phyloP scores from a whole-genome alignment of 1,284 basidiomycete genomes.

The Irpex sp. region DNA sequence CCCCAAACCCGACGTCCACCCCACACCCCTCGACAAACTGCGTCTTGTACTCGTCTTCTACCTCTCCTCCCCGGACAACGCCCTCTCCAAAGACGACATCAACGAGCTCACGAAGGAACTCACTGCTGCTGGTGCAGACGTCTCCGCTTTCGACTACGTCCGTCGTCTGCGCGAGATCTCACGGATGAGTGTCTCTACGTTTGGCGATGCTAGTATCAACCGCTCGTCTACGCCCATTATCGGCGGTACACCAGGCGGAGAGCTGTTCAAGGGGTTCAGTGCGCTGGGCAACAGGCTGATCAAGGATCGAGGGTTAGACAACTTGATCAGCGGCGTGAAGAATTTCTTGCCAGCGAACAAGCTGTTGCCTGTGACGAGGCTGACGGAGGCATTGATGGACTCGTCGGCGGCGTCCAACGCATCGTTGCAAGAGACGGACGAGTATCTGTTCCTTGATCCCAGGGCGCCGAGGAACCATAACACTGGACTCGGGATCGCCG shows the following conservation, averaged over 20 bases:
- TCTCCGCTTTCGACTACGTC: conserved; percentile 91
- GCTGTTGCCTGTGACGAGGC: conserved; percentile 87
- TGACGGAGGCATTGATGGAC: conserved; percentile 97
- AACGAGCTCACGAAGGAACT: conserved; percentile 86
- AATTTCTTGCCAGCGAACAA: conserved; percentile 98
- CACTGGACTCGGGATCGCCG: conserved; percentile 46
- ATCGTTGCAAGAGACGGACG: conserved; percentile 94
- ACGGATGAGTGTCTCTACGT: conserved; percentile 63
- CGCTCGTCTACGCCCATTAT: conserved; percentile 76
- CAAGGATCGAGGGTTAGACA: conserved; percentile 93
- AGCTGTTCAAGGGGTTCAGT: conserved; percentile 90
- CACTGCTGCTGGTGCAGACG: conserved; percentile 74
- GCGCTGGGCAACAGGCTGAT: conserved; percentile 88
- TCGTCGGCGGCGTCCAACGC: conserved; percentile 89
- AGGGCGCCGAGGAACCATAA: conserved; percentile 63
- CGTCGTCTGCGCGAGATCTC: conserved; percentile 90
- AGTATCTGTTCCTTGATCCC: conserved; percentile 94
- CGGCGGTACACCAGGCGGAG: conserved; percentile 67
- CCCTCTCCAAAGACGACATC: conserved; percentile 83
- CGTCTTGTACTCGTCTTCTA: conserved; percentile 94
- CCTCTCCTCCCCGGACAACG: conserved; percentile 79
- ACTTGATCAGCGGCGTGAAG: conserved; percentile 96
- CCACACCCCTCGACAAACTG: conserved; percentile 85
- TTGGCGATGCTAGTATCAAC: conserved; percentile 29
- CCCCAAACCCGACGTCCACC: conserved; percentile 57